A percentile compares a stretch with the other conserved stretches of the same genome.
phyloP scores from a whole-genome alignment of 371 early-diverging fungal genomes.

The Mucor velutinosus region DNA sequence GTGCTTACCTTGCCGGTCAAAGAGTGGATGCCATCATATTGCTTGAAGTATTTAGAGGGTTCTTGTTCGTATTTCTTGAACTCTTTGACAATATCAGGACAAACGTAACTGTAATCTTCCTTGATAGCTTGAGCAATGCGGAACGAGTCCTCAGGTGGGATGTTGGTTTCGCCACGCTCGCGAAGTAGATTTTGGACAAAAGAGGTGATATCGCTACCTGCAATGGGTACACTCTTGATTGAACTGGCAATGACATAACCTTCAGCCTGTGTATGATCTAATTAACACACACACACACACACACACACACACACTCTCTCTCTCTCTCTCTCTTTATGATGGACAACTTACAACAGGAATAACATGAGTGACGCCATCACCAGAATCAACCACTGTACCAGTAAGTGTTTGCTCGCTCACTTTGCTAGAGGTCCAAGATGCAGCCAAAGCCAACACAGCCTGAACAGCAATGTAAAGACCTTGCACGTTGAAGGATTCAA shows the following conservation, averaged over 20 bases:
- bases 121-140: constrained; percentile 94
- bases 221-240: constrained; percentile 98
- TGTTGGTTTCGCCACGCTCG: constrained; percentile 91
- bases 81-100: constrained; percentile 96
- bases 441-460: constrained; percentile 90
- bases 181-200: constrained; percentile 96
- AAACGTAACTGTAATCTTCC: constrained; percentile 95
- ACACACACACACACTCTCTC: too few species aligned
- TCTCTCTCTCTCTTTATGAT: neutral
- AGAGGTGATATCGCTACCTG: constrained; percentile 95
- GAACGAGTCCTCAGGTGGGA: constrained; percentile 95
- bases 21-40: constrained; percentile 80
- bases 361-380: constrained; percentile 98
- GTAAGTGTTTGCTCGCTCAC: constrained; percentile 84
- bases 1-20: constrained; percentile 79
- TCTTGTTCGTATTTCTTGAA: constrained; percentile 93
- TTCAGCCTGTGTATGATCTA: constrained; percentile 72
- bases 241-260: constrained; percentile 97
- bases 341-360: constrained; percentile 86
- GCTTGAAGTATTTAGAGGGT: constrained; percentile 84
- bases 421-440: constrained; percentile 86
- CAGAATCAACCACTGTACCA: constrained; percentile 96
- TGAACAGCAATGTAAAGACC: constrained; percentile 94
- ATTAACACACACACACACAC: too few species aligned
- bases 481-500: constrained; percentile 89